These are phyloP conservation scores for Tetracladium maxilliforme DNA, from an alignment of 2,329 filamentous ascomycete species.

Conservation along the genomic window DNA sequence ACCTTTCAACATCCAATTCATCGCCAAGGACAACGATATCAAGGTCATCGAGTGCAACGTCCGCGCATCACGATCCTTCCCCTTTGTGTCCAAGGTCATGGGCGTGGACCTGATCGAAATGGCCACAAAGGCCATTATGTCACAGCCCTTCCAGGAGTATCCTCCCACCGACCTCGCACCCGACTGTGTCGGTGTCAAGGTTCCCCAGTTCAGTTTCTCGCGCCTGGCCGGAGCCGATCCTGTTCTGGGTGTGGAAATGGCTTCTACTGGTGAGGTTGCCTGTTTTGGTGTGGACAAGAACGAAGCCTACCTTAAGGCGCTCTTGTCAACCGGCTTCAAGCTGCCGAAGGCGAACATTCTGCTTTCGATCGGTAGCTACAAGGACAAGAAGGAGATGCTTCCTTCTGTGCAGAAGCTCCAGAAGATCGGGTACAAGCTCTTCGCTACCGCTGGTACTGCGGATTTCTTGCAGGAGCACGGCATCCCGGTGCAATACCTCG, in stretches of 20 bases:
- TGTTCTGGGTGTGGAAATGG: constrained; percentile 96
- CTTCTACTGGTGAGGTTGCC: constrained; percentile 93
- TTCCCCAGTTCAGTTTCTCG: constrained; percentile 98
- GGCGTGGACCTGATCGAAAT: constrained; percentile 95
- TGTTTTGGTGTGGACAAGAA: constrained; percentile 94
- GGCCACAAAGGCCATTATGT: constrained; percentile 94
- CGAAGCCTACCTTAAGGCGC: constrained; percentile 91
- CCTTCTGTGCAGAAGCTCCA: constrained; percentile 82
- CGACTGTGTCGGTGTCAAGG: constrained; percentile 89
- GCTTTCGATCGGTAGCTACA: constrained; percentile 90
- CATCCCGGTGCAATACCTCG: constrained; percentile 84
- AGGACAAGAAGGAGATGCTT: constrained; percentile 96
- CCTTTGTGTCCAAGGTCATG: constrained; percentile 98
- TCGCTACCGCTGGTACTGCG: constrained; percentile 89
- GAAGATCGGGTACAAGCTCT: constrained; percentile 86
- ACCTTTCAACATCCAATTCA: constrained; percentile 98
- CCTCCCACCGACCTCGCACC: constrained; percentile 61
- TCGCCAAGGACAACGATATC: constrained; percentile 98
- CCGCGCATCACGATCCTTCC: constrained; percentile 88
- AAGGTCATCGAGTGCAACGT: constrained; percentile 99
- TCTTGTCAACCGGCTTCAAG: constrained; percentile 92
- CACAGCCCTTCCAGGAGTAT: constrained; percentile 68
- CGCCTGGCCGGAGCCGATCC: constrained; percentile 91
- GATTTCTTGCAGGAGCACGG: constrained; percentile 92
- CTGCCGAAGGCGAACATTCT: constrained; percentile 92